Base-by-base conservation (phyloP, 2,329 filamentous ascomycete species). In the Colletotrichum nymphaeae region DNA sequence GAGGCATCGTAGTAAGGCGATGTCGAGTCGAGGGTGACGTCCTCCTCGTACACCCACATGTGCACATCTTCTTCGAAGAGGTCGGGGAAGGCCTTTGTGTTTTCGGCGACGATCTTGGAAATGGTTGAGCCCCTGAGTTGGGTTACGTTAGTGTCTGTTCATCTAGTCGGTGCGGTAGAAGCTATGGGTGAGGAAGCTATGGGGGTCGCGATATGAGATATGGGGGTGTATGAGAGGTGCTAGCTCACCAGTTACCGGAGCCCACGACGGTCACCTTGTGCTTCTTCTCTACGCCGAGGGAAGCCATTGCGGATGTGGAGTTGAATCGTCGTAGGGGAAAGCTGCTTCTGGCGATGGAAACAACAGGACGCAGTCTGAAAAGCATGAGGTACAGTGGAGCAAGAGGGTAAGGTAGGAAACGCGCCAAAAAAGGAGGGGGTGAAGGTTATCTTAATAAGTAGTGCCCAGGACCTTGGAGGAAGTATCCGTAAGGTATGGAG, bases 21-120 rank as follows among this genome's bases (percentile, higher is more conserved):
- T 75, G 89, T 88, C 78, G 92, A 88, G 14, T 93, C 85, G 55
- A 98, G 87, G 67, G 90, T 89, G 76, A 98, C 92, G 28, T 97
- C 90, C 84, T 99, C 97, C 84, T 99, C 97, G 81, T 92, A 98
- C 80, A 99, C 97, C 97, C 97, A 99, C 97, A 99, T 98, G 84
- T 97, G 94, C 65, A 99, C 95, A 75, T 95, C 88, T 81, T 93
- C 87, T 80, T 98, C 94, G 81, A 98, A 99, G 57, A 98, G 81
- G 35, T 95, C 89, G 11, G 92, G 88, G 84, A 98, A 88, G 76
- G 89, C 91, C 75, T 89, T 91, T 49, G 95, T 93, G 85, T 97
- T 99, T 84, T 99, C 96, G 78, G 95, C 95, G 65, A 98, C 90
- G 75, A 99, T 97, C 86, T 99, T 99, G 82, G 95, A 92, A 84